These are phyloP conservation scores for Guillardia theta DNA, from an alignment of 78 protist species.

Conservation along the genomic window DNA sequence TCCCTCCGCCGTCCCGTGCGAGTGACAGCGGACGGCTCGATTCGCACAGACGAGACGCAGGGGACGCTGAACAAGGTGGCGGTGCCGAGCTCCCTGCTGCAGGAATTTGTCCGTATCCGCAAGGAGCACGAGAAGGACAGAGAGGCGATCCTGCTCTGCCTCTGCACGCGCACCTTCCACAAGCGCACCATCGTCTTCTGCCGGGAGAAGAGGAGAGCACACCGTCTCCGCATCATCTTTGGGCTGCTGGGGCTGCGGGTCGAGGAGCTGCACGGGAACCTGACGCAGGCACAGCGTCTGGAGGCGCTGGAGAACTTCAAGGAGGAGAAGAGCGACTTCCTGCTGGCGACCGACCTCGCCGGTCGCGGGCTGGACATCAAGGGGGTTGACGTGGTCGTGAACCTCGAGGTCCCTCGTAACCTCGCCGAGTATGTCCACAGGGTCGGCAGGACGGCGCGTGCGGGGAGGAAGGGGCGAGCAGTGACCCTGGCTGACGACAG, in stretches of 20 bases:
- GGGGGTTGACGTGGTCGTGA: conserved; percentile 65
- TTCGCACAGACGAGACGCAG: not conserved
- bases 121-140: conserved; percentile 26
- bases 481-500: not conserved
- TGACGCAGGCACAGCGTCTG: conserved; percentile 50
- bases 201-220: conserved; percentile 44
- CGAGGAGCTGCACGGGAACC: conserved; percentile 79
- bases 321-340: conserved; percentile 36
- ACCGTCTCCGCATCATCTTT: conserved; percentile 55
- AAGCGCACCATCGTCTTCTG: conserved; percentile 53
- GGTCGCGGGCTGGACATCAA: conserved; percentile 90
- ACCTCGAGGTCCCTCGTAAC: conserved; percentile 56
- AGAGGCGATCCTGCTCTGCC: conserved; percentile 27
- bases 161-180: conserved; percentile 20
- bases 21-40: conserved; percentile 67
- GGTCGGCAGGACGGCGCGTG: conserved; percentile 87
- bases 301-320: conserved; percentile 35
- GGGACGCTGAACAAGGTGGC: not conserved
- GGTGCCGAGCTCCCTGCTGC: not conserved
- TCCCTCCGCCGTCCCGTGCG: conserved; percentile 66
- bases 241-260: conserved; percentile 69
- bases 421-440: conserved; percentile 81
- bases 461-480: conserved; percentile 69
- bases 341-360: conserved; percentile 92
- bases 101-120: conserved; percentile 51